Evolutionary conservation across 768 basidiomycete genomes (phyloP).

Genomic region (Agaricus sinodeliciosus): DNA sequence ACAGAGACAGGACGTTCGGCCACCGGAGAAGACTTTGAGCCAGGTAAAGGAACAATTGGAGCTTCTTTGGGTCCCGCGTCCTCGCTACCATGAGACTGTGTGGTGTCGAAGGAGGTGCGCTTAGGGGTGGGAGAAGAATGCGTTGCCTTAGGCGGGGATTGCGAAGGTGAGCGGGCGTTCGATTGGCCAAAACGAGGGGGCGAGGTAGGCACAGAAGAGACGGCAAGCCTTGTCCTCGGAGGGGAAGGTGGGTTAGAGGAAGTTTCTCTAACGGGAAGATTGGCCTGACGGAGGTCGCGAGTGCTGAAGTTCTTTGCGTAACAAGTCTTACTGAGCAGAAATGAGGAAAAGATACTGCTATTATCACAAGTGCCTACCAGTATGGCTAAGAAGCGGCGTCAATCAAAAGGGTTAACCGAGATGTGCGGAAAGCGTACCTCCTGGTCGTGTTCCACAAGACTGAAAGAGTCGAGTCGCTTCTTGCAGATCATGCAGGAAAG

Average conservation of each 20-base stretch:
- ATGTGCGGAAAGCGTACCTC: conserved; percentile 41
- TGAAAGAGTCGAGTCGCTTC: conserved; percentile 72
- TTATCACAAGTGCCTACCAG: conserved; percentile 30
- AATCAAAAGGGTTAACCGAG: background rate
- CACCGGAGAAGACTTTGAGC: too few relatives aligned
- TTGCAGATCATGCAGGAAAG: conserved; percentile 70
- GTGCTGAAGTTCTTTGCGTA: conserved; percentile 79
- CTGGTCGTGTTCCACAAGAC: conserved; percentile 77
- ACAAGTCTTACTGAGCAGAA: conserved; percentile 62
- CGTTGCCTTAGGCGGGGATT: conserved; percentile 3
- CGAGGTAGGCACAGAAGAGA: conserved; percentile 19
- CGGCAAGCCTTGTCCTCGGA: conserved; percentile 6
- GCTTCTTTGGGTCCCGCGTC: too few relatives aligned
- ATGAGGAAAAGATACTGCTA: background rate
- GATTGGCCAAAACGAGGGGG: conserved; percentile 19
- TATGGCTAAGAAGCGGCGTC: conserved; percentile 34
- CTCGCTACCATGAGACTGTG: too few relatives aligned
- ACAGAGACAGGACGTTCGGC: too few relatives aligned
- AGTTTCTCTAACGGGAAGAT: conserved; percentile 40
- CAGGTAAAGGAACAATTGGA: too few relatives aligned
- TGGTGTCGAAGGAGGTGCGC: too few relatives aligned
- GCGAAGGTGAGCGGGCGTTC: conserved; percentile 10
- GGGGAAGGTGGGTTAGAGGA: conserved; percentile 11
- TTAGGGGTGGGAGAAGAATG: conserved; percentile 11
- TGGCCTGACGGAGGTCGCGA: conserved; percentile 63